Conservation (phyloP, 805 yeast species). For the Martiniozyma abietophila region DNA sequence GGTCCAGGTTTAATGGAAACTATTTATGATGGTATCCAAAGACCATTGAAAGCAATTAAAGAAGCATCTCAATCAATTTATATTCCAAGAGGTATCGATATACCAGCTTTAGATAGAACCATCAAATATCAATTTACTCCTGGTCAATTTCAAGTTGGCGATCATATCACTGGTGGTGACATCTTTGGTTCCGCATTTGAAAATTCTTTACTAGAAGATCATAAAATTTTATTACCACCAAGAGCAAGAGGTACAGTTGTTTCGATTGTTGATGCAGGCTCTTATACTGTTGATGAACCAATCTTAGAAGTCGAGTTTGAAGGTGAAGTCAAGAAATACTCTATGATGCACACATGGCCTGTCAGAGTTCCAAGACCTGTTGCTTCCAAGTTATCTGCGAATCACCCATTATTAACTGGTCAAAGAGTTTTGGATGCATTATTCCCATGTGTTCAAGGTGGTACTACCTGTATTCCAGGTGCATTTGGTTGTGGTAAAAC, state of each 20-base stretch:
- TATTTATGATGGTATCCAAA: constrained; percentile 98
- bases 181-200: constrained; percentile 90
- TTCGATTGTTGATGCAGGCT: constrained; percentile 80
- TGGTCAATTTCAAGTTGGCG: constrained; percentile 73
- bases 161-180: constrained; percentile 97
- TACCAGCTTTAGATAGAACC: constrained; percentile 85
- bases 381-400: constrained; percentile 86
- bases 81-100: constrained; percentile 97
- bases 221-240: constrained; percentile 93
- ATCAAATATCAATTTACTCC: constrained; percentile 84
- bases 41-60: constrained; percentile 92
- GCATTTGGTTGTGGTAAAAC: constrained; percentile 97
- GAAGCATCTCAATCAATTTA: constrained; percentile 85
- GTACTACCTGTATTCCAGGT: constrained; percentile 99
- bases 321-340: constrained; percentile 68
- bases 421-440: constrained; percentile 97
- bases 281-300: constrained; percentile 84
- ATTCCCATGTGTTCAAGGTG: constrained; percentile 99
- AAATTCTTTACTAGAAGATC: constrained; percentile 86
- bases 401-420: constrained; percentile 93
- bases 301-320: constrained; percentile 91
- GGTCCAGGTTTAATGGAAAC: constrained; percentile 99
- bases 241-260: constrained; percentile 97
- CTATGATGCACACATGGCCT: constrained; percentile 99
- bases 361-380: constrained; percentile 99